Evolutionary conservation across 371 early-diverging fungal genomes (phyloP).

Genomic region (Cladochytrium tenue): DNA sequence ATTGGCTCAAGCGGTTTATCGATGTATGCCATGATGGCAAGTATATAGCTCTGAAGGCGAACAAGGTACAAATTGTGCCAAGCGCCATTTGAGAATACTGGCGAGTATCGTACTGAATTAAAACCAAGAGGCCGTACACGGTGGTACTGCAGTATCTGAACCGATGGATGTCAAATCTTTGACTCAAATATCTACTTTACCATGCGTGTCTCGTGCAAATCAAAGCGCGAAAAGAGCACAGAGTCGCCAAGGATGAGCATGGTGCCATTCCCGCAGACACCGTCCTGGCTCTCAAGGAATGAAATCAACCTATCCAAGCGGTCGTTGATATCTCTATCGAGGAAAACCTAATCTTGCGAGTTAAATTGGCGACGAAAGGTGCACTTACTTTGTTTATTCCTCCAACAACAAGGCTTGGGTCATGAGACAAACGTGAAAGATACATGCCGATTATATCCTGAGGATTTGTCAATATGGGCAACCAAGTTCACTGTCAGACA

Average conservation of each 20-base stretch:
- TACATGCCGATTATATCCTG: constrained; percentile 47
- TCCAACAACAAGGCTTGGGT: constrained; percentile 45
- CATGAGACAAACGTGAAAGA: constrained; percentile 39
- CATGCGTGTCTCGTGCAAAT: constrained; percentile 51
- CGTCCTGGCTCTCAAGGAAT: constrained; percentile 53
- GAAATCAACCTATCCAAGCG: constrained; percentile 54
- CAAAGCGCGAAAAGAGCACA: constrained; percentile 48
- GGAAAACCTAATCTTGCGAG: constrained; percentile 28
- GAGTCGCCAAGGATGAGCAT: constrained; percentile 55
- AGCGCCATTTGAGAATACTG: constrained; percentile 41
- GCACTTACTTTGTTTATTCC: constrained; percentile 44
- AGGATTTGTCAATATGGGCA: background rate
- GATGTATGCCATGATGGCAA: constrained; percentile 47
- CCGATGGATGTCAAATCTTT: background rate
- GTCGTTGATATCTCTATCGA: constrained; percentile 44
- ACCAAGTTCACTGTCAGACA: constrained; percentile 15
- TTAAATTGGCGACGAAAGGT: background rate
- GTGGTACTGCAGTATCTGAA: constrained; percentile 50
- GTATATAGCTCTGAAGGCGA: constrained; percentile 44
- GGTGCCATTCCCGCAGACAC: constrained; percentile 56
- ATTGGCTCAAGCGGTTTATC: constrained; percentile 44
- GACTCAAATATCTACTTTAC: constrained; percentile 19
- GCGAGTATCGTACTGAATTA: constrained; percentile 41
- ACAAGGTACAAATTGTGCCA: constrained; percentile 54
- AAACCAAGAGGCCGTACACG: constrained; percentile 46